A percentile compares a stretch with the other conserved stretches of the same genome.
Conservation (phyloP, 2,329 filamentous ascomycete genomes). For the Sclerotinia sclerotiorum region DNA sequence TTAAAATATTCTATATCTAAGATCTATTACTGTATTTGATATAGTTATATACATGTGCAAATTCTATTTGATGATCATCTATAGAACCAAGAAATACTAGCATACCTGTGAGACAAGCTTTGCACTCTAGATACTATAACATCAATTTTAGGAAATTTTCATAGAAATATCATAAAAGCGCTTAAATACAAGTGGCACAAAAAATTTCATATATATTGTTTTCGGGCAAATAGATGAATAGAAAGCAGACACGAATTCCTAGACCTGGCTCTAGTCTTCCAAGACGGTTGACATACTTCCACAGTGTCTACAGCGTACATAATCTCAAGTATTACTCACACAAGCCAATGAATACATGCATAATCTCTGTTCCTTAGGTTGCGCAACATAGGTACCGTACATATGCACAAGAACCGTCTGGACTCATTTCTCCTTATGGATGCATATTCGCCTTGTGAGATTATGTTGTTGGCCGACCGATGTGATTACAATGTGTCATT, state of each 20-base stretch:
- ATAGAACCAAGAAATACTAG: no score
- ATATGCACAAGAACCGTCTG: neutral
- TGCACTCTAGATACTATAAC: neutral
- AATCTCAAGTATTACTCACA: neutral
- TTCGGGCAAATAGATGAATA: neutral
- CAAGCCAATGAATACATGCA: neutral
- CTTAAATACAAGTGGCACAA: neutral
- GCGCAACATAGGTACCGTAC: neutral
- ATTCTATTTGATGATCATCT: no score
- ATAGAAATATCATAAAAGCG: neutral
- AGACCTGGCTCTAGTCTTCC: neutral
- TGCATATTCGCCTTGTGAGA: constrained; percentile 3
- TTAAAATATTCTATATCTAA: no score
- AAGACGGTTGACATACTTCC: neutral
- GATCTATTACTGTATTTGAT: no score
- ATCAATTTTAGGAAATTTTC: neutral
- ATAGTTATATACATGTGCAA: no score
- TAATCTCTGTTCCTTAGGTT: neutral
- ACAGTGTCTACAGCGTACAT: neutral
- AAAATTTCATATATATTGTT: neutral
- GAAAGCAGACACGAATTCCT: neutral
- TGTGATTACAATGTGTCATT: neutral
- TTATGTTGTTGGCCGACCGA: neutral
- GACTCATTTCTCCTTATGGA: neutral
- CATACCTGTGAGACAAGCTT: neutral